Evolutionary conservation across 345 rosid genomes (phyloP), one percentile per base, ranked within the genome.

Genomic region (Syzygium grande): DNA sequence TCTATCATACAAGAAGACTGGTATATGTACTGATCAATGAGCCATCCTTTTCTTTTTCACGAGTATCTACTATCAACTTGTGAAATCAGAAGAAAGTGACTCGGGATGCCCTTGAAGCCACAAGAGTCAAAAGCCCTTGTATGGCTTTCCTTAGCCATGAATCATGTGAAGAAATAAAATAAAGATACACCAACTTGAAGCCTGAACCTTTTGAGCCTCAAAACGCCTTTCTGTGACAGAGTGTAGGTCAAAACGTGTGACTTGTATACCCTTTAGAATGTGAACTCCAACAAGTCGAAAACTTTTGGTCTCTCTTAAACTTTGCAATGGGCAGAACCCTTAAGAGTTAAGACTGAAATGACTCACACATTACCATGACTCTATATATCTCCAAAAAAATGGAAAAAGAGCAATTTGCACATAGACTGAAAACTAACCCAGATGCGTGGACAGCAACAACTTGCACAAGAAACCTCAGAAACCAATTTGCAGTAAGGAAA

Each of bases 91-190:
- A 49, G 86, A 68, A 91, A 88, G 85, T 30, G 89, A 73, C 89
- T 52, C 46, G 89, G 53, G 87, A 89, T 84, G 86, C 23, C 30
- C 55, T 88, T 19, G 73, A 77, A 91, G 68, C 89, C 91, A 90
- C 90, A 54, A 87, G 88, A 84, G 79, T 52, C 38, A 55, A 73
- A 61, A 63, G 80, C 27, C 49, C 49, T 73, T 73, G 80, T 73
- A 10, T 73, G 49, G 80, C 49, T 19, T 34, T 73, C 80, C 38
- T 41, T 12, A 55, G 80, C 84, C 89, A 87, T 59, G 89, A 68
- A 84, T 90, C 91, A 90, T 87, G 92, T 88, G 91, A 91, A 87
- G 87, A 73, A 56, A 51, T 23, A 56, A 59, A 83, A 43, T 25
- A 84, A 78, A 86, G 53, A 59, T 49, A 19, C 15, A 83, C 59